Conservation (phyloP, 805 yeast genomes). For the Babjeviella inositovora region DNA sequence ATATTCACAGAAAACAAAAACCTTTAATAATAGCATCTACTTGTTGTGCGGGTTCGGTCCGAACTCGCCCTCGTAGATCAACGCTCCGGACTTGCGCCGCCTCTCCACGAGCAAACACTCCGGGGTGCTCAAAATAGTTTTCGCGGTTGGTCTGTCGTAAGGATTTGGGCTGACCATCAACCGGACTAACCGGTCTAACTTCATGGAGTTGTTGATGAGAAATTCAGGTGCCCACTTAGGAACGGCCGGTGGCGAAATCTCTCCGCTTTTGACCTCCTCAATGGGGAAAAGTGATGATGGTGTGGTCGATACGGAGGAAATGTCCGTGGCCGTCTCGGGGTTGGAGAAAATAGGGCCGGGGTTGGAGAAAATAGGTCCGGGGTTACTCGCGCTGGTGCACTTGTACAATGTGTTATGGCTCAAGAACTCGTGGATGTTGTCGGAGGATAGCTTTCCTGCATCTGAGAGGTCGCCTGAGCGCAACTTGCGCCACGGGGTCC, state of each 20-base stretch:
- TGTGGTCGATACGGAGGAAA: background rate
- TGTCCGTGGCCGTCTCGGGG: no score
- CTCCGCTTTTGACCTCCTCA: no score
- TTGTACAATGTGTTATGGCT: conserved; percentile 16
- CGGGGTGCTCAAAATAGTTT: conserved; percentile 44
- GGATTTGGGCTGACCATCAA: conserved; percentile 88
- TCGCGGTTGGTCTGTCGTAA: conserved; percentile 64
- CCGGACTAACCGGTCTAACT: conserved; percentile 65
- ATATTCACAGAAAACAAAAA: no score
- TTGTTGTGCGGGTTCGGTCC: conserved; percentile 85
- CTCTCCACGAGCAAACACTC: conserved; percentile 70
- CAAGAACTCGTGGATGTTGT: conserved; percentile 25
- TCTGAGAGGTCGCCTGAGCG: conserved; percentile 92
- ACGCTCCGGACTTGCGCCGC: conserved; percentile 81
- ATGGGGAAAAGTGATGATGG: conserved; percentile 1
- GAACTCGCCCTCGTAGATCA: conserved; percentile 88
- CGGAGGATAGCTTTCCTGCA: conserved; percentile 68
- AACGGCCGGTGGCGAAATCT: no score
- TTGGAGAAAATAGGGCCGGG: no score
- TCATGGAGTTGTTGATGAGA: conserved; percentile 51
- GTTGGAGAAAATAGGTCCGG: no score
- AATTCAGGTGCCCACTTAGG: conserved; percentile 86
- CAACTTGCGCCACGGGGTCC: conserved; percentile 90
- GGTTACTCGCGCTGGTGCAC: conserved; percentile 16
- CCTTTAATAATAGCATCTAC: no score